A percentile compares a stretch with the other conserved stretches of the same genome.
phyloP scores from a whole-genome alignment of 441 rosid genomes.

The Eruca vesicaria region DNA sequence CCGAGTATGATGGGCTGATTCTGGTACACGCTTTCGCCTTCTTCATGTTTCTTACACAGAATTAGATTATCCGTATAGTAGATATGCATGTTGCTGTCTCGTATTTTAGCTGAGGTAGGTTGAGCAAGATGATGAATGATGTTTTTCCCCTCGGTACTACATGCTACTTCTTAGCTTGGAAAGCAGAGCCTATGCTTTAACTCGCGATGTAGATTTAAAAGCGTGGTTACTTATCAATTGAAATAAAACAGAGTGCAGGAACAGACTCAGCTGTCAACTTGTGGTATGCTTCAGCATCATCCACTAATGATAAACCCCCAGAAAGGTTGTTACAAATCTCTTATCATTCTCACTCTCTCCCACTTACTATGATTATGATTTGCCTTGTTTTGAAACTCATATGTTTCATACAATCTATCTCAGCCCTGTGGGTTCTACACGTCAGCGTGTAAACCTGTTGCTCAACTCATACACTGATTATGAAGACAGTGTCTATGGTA shows the following conservation, averaged over 20 bases:
- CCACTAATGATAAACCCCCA: conserved; percentile 42
- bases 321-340: conserved; percentile 45
- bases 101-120: conserved; percentile 1
- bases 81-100: neutral
- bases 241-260: conserved; percentile 74
- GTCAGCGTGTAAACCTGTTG: conserved; percentile 48
- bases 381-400: conserved; percentile 12
- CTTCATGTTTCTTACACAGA: conserved; percentile 5
- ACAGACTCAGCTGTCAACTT: conserved; percentile 87
- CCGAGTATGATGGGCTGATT: conserved; percentile 78
- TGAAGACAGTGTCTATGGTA: conserved; percentile 93
- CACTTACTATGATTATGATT: neutral
- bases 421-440: conserved; percentile 55
- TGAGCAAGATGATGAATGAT: neutral
- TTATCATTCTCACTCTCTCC: neutral
- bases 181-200: conserved; percentile 5
- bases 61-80: neutral
- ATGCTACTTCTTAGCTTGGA: conserved; percentile 4
- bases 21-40: conserved; percentile 57
- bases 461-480: conserved; percentile 77
- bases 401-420: neutral
- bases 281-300: conserved; percentile 68
- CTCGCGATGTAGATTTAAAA: neutral
- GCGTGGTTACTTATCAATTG: neutral
- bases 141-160: neutral